Evolutionary conservation across 1,284 basidiomycete genomes (phyloP).

Genomic region (Megacollybia platyphylla): DNA sequence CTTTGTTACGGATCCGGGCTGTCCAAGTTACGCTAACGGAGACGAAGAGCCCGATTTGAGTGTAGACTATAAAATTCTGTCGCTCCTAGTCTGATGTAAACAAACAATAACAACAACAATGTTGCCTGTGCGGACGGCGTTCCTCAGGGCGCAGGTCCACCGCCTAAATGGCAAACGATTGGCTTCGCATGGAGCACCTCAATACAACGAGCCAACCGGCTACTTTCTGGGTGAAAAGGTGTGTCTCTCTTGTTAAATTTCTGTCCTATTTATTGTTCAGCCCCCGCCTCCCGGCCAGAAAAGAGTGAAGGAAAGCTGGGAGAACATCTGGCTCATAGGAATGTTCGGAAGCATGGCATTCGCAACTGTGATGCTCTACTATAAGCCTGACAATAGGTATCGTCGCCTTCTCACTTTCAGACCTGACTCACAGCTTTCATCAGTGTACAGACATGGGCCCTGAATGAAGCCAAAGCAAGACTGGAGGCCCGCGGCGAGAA

Average conservation of each 20-base stretch:
- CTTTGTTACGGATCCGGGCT: slow-evolving; percentile 38
- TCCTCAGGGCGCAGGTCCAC: slow-evolving; percentile 19
- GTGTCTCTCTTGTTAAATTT: slow-evolving; percentile 11
- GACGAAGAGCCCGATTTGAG: slow-evolving; percentile 10
- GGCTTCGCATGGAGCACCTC: slow-evolving; percentile 68
- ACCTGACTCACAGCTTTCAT: slow-evolving; percentile 1
- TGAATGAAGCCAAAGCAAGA: slow-evolving; percentile 76
- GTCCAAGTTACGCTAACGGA: slow-evolving; percentile 32
- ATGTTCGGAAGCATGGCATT: slow-evolving; percentile 85
- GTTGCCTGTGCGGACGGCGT: slow-evolving; percentile 22
- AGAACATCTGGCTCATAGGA: slow-evolving; percentile 77
- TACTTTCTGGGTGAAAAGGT: slow-evolving; percentile 87
- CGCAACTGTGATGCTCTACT: slow-evolving; percentile 70
- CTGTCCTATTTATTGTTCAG: slow-evolving; percentile 21
- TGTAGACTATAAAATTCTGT: slow-evolving; percentile 12
- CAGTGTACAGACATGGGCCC: slow-evolving; percentile 84
- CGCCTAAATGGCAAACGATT: slow-evolving; percentile 28
- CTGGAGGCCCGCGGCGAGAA: slow-evolving; percentile 85
- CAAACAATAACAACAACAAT: slow-evolving; percentile 10
- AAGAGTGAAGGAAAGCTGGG: slow-evolving; percentile 81
- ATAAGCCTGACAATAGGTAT: slow-evolving; percentile 94
- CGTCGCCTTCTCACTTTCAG: slow-evolving; percentile 13
- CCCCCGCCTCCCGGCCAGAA: slow-evolving; percentile 71
- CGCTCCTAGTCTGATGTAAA: slow-evolving; percentile 6
- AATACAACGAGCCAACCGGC: slow-evolving; percentile 82